phyloP scores from a whole-genome alignment of 2,329 filamentous ascomycete species.

The Neofusicoccum cordaticola region DNA sequence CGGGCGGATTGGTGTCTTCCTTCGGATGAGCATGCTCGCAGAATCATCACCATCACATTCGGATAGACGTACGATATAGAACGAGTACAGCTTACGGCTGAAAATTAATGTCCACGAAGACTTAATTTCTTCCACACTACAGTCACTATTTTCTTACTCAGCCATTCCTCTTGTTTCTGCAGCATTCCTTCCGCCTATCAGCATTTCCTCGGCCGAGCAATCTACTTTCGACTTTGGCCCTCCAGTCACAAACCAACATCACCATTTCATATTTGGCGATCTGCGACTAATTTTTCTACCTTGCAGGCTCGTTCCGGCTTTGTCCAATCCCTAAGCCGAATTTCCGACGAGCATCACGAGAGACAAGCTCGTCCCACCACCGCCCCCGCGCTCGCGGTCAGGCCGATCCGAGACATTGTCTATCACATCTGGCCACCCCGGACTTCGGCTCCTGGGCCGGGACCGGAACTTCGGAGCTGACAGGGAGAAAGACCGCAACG shows the following conservation, averaged over 20 bases:
- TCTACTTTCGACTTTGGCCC: background rate
- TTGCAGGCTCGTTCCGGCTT: background rate
- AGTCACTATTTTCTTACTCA: background rate
- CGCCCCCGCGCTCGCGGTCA: background rate
- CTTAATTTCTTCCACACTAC: background rate
- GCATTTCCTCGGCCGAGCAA: background rate
- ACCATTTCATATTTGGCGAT: background rate
- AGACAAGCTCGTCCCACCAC: background rate
- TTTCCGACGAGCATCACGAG: background rate
- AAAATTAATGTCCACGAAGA: slow-evolving; percentile 16
- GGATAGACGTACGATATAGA: slow-evolving; percentile 18
- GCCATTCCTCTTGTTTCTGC: background rate
- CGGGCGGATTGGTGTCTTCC: background rate
- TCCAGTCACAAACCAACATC: too few species aligned
- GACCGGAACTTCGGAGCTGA: background rate
- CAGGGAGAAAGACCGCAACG: background rate
- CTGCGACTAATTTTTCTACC: background rate
- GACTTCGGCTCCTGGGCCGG: background rate
- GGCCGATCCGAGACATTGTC: background rate
- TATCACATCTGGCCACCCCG: background rate
- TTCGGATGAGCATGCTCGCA: background rate
- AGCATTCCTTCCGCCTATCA: background rate
- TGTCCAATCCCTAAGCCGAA: background rate
- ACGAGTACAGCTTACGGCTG: slow-evolving; percentile 17
- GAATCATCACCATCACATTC: slow-evolving; percentile 11